Base-by-base conservation (phyloP, 192 early-diverging fungal genomes). In the Rhizophlyctis rosea region DNA sequence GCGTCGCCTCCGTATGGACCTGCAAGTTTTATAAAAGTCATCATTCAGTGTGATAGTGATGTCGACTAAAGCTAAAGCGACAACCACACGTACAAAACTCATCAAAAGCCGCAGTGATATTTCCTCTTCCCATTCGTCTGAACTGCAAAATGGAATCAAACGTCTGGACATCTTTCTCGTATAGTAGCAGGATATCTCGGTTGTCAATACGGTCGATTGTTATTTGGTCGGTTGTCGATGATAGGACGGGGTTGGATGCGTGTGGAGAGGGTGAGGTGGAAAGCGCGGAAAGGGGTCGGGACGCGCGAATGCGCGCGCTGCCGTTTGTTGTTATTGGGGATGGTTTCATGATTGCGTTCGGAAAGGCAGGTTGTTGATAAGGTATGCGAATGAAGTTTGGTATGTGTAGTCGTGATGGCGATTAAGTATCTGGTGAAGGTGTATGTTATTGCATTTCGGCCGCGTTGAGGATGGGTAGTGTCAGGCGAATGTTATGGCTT, bases 1-100 rank as follows among this genome's bases (percentile, higher is more conserved):
- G 69, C 73, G 67, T 74, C 72, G n/a, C 59, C 64, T 21, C 59
- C 59, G 13, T 23, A n/a, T 25, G 59, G 59, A 50, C 59, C 59
- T 61, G 39, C 18, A 18, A 18, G 39, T n/a, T n/a, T n/a, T n/a
- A n/a, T n/a, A n/a, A n/a, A n/a, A n/a, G n/a, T n/a, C n/a, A n/a
- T n/a, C n/a, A n/a, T n/a, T n/a, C n/a, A 44, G 18, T 44, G 39
- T 7, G 39, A 44, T 44, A n/a, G n/a, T n/a, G n/a, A n/a, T n/a
- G n/a, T n/a, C 39, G 9, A 7, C 39, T 13, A 44, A 44, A 13
- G 39, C 7, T 13, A 44, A 44, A 44, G 18, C 7, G 9, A 13
- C 39, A 13, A 44, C 7, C 7, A 44, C 18, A 44, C 39, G 18
- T 44, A 44, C 39, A 44, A 7, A 7, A 44, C 39, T 7, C 18